Evolutionary conservation across 2,329 filamentous ascomycete genomes (phyloP), one percentile per base, ranked within the genome.

Genomic region (Camptophora hylomeconis): DNA sequence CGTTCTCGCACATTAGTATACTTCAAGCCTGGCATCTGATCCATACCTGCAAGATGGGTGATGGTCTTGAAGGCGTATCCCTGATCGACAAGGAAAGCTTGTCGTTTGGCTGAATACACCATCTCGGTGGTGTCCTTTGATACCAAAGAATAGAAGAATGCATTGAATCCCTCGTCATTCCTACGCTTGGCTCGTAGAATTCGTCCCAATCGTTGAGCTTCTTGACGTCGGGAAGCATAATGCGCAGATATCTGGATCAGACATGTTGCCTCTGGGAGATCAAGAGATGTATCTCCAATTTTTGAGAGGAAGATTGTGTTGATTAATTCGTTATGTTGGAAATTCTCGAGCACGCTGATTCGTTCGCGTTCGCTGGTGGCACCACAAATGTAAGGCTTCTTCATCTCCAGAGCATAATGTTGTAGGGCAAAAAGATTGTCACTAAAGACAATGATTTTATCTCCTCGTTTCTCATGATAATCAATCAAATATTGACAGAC

Each of bases 51-150:
- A 5, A 98, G 67, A 48, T 92, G 83, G 0, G 89, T 98, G 51
- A 98, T 98, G 38, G 95, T 87, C 52, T 95, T 95, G 68, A 98
- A 98, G 0, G 89, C 87, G 51, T 98, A 98, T 7, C 89, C 89
- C 56, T 98, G 89, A 42, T 98, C 89, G 13, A 98, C 86, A 1
- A 98, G 65, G 60, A 98, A 98, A 1, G 89, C 87, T 55, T 98
- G 89, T 7, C 89, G 72, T 56, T 94, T 95, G 3, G 84, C 86
- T 0, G 87, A 94, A 54, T 93, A 98, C 51, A 76, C 89, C 87
- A 98, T 95, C 53, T 98, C 89, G 37, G 86, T 78, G 0, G 89
- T 98, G 50, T 98, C 89, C 53, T 95, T 95, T 5, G 82, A 92
- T 3, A 98, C 89, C 1, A 98, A 69, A 0, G 83, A 92, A 58